phyloP scores from a whole-genome alignment of 768 basidiomycete species.

The Pisolithus albus region DNA sequence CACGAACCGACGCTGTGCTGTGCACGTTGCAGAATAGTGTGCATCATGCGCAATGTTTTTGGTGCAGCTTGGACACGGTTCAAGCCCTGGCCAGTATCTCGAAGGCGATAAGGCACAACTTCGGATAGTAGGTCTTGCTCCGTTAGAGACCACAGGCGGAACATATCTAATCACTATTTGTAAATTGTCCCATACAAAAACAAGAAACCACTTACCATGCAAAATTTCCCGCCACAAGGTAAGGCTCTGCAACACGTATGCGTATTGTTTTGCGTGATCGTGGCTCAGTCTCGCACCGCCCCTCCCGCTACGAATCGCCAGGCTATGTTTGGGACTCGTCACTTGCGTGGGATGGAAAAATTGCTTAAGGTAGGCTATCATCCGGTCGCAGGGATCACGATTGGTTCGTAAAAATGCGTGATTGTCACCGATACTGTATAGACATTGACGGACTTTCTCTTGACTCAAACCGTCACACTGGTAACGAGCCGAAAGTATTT shows the following conservation, averaged over 20 bases:
- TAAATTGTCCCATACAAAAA: slow-evolving; percentile 1
- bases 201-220: slow-evolving; percentile 46
- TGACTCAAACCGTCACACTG: slow-evolving; percentile 50
- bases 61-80: slow-evolving; percentile 84
- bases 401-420: slow-evolving; percentile 83
- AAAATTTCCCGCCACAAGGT: slow-evolving; percentile 84
- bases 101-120: slow-evolving; percentile 65
- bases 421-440: slow-evolving; percentile 87
- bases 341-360: slow-evolving; percentile 71
- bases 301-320: slow-evolving; percentile 77
- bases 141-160: slow-evolving; percentile 75
- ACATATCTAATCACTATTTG: slow-evolving; percentile 56
- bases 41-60: slow-evolving; percentile 89
- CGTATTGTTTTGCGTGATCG: slow-evolving; percentile 79
- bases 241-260: slow-evolving; percentile 80
- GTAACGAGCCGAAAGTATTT: slow-evolving; percentile 61
- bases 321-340: slow-evolving; percentile 54
- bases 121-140: slow-evolving; percentile 80
- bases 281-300: slow-evolving; percentile 77
- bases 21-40: slow-evolving; percentile 75
- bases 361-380: slow-evolving; percentile 71
- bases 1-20: slow-evolving; percentile 76
- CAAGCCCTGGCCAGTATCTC: slow-evolving; percentile 87
- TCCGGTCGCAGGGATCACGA: slow-evolving; percentile 81
- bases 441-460: slow-evolving; percentile 66